Evolutionary conservation across 192 early-diverging fungal genomes (phyloP).

Genomic region (Umbelopsis ramanniana): DNA sequence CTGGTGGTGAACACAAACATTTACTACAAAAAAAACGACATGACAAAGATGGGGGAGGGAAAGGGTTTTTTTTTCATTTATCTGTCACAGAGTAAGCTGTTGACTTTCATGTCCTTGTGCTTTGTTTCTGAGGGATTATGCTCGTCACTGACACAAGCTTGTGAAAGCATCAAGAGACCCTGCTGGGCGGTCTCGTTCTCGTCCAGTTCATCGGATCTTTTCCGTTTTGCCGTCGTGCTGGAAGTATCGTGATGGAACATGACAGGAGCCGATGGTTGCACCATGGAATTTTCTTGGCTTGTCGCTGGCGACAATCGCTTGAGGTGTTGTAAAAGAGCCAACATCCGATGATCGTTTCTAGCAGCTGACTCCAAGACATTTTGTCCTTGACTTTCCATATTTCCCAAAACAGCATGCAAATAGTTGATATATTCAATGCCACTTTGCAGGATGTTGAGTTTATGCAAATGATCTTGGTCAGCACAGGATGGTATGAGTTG

Average conservation of each 20-base stretch:
- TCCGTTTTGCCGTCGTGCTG: not conserved
- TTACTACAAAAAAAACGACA: too few species aligned
- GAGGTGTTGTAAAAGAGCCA: not conserved
- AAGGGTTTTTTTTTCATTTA: not conserved
- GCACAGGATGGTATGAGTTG: conserved; percentile 65
- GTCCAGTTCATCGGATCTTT: not conserved
- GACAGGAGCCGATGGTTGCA: not conserved
- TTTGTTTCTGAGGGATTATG: not conserved
- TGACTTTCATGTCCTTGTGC: not conserved
- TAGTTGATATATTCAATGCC: conserved; percentile 67
- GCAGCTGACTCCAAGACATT: not conserved
- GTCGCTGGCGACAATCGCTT: not conserved
- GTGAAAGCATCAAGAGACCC: not conserved
- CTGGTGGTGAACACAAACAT: too few species aligned
- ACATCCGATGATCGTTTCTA: not conserved
- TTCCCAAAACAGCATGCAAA: conserved; percentile 36
- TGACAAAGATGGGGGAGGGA: not conserved
- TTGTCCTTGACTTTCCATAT: not conserved
- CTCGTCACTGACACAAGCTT: not conserved
- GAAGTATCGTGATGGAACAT: not conserved
- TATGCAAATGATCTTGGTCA: conserved; percentile 62
- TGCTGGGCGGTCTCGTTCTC: not conserved
- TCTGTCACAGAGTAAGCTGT: not conserved
- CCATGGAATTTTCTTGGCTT: not conserved
- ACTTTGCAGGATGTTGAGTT: conserved; percentile 61